Percentiles rank a stretch among this genome's conserved stretches.
Conservation (phyloP, 352 stramenopile genomes). For the Phytophthora pluvialis region DNA sequence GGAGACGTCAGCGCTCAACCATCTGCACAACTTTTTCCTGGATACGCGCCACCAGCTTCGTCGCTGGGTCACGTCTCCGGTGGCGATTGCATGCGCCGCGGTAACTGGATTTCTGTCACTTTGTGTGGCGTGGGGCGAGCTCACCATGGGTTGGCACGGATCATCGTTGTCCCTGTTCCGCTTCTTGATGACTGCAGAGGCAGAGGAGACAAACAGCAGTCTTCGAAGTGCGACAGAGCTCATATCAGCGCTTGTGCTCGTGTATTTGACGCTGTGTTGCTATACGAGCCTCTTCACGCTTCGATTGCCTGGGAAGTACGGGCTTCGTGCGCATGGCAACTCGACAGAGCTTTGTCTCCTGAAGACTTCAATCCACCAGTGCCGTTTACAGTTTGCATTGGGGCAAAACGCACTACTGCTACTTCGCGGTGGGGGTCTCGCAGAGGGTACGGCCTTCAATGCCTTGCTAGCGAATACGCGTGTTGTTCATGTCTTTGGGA, state of each 20-base stretch:
- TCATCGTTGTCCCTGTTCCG: slow-evolving; percentile 43
- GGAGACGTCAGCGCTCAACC: slow-evolving; percentile 37
- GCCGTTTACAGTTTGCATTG: slow-evolving; percentile 73
- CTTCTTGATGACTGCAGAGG: slow-evolving; percentile 27
- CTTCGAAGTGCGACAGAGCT: slow-evolving; percentile 45
- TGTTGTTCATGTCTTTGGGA: slow-evolving; percentile 62
- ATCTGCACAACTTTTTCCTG: slow-evolving; percentile 37
- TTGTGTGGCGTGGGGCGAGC: slow-evolving; percentile 69
- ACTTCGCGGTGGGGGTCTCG: slow-evolving; percentile 47
- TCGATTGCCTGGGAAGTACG: slow-evolving; percentile 55
- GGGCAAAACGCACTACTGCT: slow-evolving; percentile 74
- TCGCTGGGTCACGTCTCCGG: slow-evolving; percentile 34
- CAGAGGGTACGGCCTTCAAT: slow-evolving; percentile 59
- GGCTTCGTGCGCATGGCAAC: slow-evolving; percentile 57
- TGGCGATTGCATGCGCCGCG: slow-evolving; percentile 38
- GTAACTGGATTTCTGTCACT: slow-evolving; percentile 46
- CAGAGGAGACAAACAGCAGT: slow-evolving; percentile 24
- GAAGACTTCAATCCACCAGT: slow-evolving; percentile 67
- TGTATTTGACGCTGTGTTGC: slow-evolving; percentile 67
- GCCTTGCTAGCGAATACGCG: slow-evolving; percentile 59
- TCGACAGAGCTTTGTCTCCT: slow-evolving; percentile 67
- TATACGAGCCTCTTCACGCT: slow-evolving; percentile 72
- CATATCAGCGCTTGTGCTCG: slow-evolving; percentile 46
- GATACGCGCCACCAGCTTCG: slow-evolving; percentile 22
- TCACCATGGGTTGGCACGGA: slow-evolving; percentile 60